Percentiles rank a stretch among this genome's conserved stretches.
phyloP scores from a whole-genome alignment of 148 eudicot species.

The Rhododendron griersonianum region DNA sequence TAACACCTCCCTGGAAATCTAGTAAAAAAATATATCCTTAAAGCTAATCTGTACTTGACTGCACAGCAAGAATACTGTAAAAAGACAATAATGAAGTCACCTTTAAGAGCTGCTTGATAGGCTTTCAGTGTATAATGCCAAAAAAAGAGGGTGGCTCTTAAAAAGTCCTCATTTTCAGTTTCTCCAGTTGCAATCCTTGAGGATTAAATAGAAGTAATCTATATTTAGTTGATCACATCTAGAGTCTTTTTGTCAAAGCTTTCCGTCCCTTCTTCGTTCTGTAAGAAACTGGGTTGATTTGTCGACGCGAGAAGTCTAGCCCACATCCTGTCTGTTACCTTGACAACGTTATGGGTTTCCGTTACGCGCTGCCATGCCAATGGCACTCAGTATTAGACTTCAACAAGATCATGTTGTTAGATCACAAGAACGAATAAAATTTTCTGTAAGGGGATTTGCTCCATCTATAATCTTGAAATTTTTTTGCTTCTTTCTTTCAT shows the following conservation, averaged over 20 bases:
- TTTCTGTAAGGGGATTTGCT: neutral
- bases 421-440: neutral
- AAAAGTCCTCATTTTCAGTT: neutral
- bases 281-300: constrained; percentile 51
- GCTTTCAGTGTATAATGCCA: neutral
- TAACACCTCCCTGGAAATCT: neutral
- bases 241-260: constrained; percentile 20
- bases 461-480: neutral
- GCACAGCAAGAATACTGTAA: neutral
- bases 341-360: constrained; percentile 36
- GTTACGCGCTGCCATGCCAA: constrained; percentile 43
- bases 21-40: neutral
- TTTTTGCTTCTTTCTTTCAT: neutral
- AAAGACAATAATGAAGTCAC: neutral
- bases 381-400: neutral
- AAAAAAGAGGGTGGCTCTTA: neutral
- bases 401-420: neutral
- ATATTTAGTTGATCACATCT: constrained; percentile 21
- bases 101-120: neutral
- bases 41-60: neutral
- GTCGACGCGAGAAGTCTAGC: constrained; percentile 62
- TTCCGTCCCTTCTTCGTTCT: constrained; percentile 22
- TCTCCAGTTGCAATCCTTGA: neutral
- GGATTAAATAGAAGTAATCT: constrained; percentile 28
- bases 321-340: constrained; percentile 60